These are phyloP conservation scores for Kluyveromyces starmeri DNA, from an alignment of 805 yeast genomes.

Conservation along the genomic window DNA sequence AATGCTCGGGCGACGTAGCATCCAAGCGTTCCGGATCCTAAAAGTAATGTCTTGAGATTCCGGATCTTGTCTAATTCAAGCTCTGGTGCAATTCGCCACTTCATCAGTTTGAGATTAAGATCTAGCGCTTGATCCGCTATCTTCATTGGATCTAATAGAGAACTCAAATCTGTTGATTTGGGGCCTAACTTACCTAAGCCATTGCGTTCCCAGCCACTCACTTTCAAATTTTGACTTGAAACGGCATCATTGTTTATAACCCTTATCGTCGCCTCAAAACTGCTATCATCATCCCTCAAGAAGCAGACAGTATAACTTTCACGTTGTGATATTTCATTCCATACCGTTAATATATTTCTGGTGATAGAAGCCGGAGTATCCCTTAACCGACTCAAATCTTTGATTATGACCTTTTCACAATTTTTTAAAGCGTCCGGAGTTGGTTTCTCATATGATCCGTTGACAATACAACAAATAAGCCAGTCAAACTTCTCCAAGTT, in stretches of 20 bases:
- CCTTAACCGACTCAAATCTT: constrained; percentile 32
- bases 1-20: constrained; percentile 80
- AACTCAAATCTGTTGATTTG: constrained; percentile 71
- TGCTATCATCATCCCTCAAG: constrained; percentile 20
- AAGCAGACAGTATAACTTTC: constrained; percentile 69
- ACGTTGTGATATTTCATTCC: constrained; percentile 67
- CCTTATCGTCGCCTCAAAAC: constrained; percentile 24
- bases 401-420: constrained; percentile 27
- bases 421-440: constrained; percentile 4
- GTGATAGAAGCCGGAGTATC: constrained; percentile 43
- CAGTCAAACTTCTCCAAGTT: neutral
- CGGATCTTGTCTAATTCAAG: constrained; percentile 60
- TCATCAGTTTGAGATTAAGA: constrained; percentile 84
- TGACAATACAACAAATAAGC: constrained; percentile 4
- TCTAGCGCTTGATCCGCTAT: constrained; percentile 90
- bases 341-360: constrained; percentile 47
- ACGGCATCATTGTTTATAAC: constrained; percentile 7
- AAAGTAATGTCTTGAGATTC: constrained; percentile 53
- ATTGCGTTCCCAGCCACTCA: constrained; percentile 89
- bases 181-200: constrained; percentile 67
- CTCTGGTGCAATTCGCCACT: constrained; percentile 89
- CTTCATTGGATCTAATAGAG: constrained; percentile 70
- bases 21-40: constrained; percentile 97
- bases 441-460: constrained; percentile 7
- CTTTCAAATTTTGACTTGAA: constrained; percentile 29